These are phyloP conservation scores for Metahyphopichia silvanorum DNA, from an alignment of 805 yeast genomes.

Conservation along the genomic window DNA sequence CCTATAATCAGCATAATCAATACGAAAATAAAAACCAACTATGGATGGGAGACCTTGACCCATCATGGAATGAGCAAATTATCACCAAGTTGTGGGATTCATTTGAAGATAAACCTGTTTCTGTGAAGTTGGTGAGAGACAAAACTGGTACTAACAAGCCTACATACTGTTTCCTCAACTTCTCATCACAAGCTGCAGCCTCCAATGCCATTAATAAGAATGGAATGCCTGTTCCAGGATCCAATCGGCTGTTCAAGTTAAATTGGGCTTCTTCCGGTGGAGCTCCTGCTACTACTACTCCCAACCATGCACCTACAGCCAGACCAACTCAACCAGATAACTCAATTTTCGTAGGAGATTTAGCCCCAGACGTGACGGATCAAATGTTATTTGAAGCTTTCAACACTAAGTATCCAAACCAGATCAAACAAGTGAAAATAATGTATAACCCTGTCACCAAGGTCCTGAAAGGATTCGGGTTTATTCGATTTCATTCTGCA, in stretches of 20 bases:
- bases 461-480: slow-evolving; percentile 81
- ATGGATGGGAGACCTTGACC: slow-evolving; percentile 93
- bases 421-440: slow-evolving; percentile 68
- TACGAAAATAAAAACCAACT: slow-evolving; percentile 31
- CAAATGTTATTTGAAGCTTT: slow-evolving; percentile 61
- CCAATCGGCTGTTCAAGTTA: slow-evolving; percentile 57
- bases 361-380: slow-evolving; percentile 72
- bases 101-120: slow-evolving; percentile 58
- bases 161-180: slow-evolving; percentile 75
- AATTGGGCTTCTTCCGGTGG: slow-evolving; percentile 72
- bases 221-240: slow-evolving; percentile 70
- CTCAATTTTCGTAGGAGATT: slow-evolving; percentile 84
- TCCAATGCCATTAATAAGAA: slow-evolving; percentile 62
- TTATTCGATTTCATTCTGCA: slow-evolving; percentile 69
- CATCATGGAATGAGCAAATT: slow-evolving; percentile 72
- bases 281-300: slow-evolving; percentile 8
- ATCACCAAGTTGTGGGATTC: slow-evolving; percentile 67
- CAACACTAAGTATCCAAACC: slow-evolving; percentile 64
- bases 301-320: slow-evolving; percentile 1
- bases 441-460: slow-evolving; percentile 73
- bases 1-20: slow-evolving; percentile 12
- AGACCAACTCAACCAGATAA: slow-evolving; percentile 12
- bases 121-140: slow-evolving; percentile 71
- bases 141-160: slow-evolving; percentile 49
- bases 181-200: slow-evolving; percentile 58